Base-by-base conservation (phyloP, 2,329 filamentous ascomycete species). In the Pyrenophora teres region DNA sequence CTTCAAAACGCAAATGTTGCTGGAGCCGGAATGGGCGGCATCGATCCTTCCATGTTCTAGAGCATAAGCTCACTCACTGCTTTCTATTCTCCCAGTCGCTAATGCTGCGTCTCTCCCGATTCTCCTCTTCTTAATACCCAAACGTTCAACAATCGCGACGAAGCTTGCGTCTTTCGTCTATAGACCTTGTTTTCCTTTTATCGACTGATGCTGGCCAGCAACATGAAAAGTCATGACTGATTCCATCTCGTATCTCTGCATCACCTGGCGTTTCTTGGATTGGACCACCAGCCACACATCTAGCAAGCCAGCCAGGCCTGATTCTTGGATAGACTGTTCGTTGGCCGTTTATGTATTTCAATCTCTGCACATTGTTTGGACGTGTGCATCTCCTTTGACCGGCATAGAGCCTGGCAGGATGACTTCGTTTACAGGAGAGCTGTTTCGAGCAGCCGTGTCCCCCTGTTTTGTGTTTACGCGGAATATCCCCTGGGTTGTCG, bases 11-110 rank as follows among this genome's bases (percentile, higher is more conserved):
- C 76, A 54, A 80, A 80, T 50, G 77, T 80, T 52, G 81, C 79
- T 19, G 78, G 77, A 38, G 77, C 77, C 50, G 82, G 82, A 46
- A 75, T 86, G 54, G 77, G 80, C 35, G 82, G 82, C 49, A 82
- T 84, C 64, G 80, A 80, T 54, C 80, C 82, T 54, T 78, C 80
- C 52, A 79, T 81, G 74, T 74, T 72, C 49, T 74, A 64, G 39
- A 47, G 32, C 43, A 45, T 12, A 3, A 27, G 27, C 19, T 46
- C 46, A n/a, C 46, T 49, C 46, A 47, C 41, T 9, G 46, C 10
- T 39, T 57, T 30, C 23, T 31, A 49, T 57, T 51, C 39, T 52
- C 30, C 15, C 41, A 30, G 38, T 15, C 39, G 46, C 25, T 48
- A 23, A 43, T 19, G 40, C 40, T 42, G 54, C 40, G 38, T 40